Evolutionary conservation across 148 eudicot species (phyloP).

Genomic region (Polygonum maritimum): DNA sequence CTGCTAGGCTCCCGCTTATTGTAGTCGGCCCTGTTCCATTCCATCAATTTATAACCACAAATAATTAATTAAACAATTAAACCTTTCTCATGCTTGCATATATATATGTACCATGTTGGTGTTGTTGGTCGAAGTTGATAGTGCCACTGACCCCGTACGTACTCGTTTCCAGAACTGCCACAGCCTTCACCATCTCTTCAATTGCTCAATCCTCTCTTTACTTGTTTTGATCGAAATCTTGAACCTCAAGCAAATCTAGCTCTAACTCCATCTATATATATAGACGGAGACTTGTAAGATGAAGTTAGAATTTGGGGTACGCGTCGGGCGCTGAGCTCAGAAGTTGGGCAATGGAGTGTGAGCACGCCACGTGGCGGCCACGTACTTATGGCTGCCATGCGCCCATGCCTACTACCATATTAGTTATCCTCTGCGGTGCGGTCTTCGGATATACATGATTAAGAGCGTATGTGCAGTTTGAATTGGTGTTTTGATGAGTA

Average conservation of each 20-base stretch:
- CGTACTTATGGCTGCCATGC: no score
- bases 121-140: conserved; percentile 63
- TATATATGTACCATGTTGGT: no score
- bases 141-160: conserved; percentile 71
- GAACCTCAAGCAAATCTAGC: no score
- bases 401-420: no score
- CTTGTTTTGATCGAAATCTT: no score
- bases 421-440: no score
- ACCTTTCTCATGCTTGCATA: no score
- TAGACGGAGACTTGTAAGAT: no score
- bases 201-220: background rate
- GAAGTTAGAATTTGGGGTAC: background rate
- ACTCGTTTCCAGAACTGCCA: conserved; percentile 54
- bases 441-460: no score
- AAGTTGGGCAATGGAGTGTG: background rate
- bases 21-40: conserved; percentile 56
- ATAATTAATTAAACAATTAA: no score
- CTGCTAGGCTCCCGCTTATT: conserved; percentile 60
- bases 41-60: background rate
- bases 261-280: no score
- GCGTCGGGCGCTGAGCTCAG: background rate
- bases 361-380: background rate
- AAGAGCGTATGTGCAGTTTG: background rate
- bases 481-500: background rate
- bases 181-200: conserved; percentile 79